These are phyloP conservation scores for Didymella exigua DNA, from an alignment of 2,329 filamentous ascomycete species.

Conservation along the genomic window DNA sequence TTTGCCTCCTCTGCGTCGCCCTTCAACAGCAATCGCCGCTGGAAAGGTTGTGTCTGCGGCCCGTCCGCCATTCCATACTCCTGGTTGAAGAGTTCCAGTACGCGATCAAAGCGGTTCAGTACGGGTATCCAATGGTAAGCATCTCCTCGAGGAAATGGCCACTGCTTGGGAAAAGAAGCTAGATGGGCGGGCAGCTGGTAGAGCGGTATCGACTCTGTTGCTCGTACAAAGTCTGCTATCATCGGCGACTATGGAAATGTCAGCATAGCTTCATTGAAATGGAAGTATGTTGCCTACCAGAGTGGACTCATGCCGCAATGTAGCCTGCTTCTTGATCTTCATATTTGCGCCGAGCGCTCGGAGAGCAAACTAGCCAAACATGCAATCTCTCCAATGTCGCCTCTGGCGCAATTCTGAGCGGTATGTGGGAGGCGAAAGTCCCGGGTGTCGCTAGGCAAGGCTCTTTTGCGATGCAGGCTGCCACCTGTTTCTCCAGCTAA, in stretches of 20 bases:
- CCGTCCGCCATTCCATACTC: slow-evolving; percentile 81
- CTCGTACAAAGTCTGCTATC: slow-evolving; percentile 78
- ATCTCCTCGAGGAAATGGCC: slow-evolving; percentile 95
- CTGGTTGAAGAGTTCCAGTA: slow-evolving; percentile 80
- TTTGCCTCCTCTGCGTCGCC: slow-evolving; percentile 56
- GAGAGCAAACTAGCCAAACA: slow-evolving; percentile 45
- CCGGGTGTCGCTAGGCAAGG: not conserved
- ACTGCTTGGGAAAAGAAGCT: slow-evolving; percentile 80
- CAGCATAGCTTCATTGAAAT: slow-evolving; percentile 3
- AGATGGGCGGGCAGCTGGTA: slow-evolving; percentile 79
- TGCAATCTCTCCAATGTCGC: slow-evolving; percentile 27
- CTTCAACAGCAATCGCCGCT: slow-evolving; percentile 67
- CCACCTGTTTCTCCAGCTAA: not conserved
- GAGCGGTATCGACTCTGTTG: slow-evolving; percentile 70
- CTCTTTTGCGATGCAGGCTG: not conserved
- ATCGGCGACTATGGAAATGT: slow-evolving; percentile 74
- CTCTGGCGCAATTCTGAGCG: slow-evolving; percentile 3
- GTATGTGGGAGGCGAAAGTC: not conserved
- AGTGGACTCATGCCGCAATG: slow-evolving; percentile 60
- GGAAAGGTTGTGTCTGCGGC: slow-evolving; percentile 80
- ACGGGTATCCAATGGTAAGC: slow-evolving; percentile 98
- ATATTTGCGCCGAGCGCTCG: slow-evolving; percentile 50
- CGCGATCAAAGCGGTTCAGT: slow-evolving; percentile 88
- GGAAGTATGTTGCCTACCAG: slow-evolving; percentile 46
- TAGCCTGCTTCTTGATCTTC: slow-evolving; percentile 63